phyloP scores from a whole-genome alignment of 78 protist species.

The Chrysochromulina tobinii region DNA sequence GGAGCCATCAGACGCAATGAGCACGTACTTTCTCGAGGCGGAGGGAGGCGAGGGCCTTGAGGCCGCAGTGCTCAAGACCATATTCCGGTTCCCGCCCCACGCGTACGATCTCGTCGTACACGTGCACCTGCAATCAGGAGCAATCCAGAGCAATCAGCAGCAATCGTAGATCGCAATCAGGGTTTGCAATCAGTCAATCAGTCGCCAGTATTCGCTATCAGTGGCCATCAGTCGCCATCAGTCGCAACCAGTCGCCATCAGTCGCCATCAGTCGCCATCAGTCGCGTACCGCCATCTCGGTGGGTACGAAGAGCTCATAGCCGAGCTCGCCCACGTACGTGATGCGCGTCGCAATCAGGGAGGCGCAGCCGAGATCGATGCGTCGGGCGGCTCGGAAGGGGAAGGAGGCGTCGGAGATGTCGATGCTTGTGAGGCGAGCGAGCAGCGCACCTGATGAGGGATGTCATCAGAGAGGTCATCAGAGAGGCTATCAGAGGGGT shows the following conservation, averaged over 20 bases:
- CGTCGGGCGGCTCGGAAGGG: constrained; percentile 41
- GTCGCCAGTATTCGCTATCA: too few relatives aligned
- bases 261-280: not conserved
- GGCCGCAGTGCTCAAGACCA: constrained; percentile 13
- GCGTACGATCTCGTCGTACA: not conserved
- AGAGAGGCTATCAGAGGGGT: too few relatives aligned
- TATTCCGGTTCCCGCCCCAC: too few relatives aligned
- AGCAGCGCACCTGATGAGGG: not conserved
- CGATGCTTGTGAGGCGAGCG: not conserved
- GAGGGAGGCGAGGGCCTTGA: constrained; percentile 28
- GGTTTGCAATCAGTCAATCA: too few relatives aligned
- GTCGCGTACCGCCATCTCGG: not conserved
- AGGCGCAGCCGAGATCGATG: not conserved
- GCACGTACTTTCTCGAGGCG: constrained; percentile 45
- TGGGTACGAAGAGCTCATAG: constrained; percentile 56
- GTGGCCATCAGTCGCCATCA: too few relatives aligned
- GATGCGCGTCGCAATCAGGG: constrained; percentile 7
- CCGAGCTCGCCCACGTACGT: constrained; percentile 59
- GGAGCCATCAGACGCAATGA: not conserved
- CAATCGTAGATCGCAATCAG: too few relatives aligned
- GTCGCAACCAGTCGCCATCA: too few relatives aligned
- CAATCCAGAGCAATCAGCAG: too few relatives aligned
- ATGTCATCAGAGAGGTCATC: too few relatives aligned
- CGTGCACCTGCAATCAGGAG: not conserved
- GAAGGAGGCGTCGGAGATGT: constrained; percentile 21